Evolutionary conservation across 1,284 basidiomycete genomes (phyloP), one percentile per base, ranked within the genome.

Genomic region (Cystobasidium slooffiae): DNA sequence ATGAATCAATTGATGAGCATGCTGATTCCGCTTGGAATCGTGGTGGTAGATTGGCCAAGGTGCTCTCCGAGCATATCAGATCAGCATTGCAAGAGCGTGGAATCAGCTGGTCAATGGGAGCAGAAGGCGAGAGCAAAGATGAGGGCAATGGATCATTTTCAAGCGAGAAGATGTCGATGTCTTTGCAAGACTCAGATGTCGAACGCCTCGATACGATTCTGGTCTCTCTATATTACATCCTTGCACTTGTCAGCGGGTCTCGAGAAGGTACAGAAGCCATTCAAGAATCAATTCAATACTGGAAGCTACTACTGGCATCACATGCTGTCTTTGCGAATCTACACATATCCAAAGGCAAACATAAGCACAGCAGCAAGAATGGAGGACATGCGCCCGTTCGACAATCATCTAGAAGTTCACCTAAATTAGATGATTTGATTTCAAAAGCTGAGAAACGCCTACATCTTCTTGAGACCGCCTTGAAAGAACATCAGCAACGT

Each of bases 371-470:
- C 7, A 41, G 14, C 4, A 59, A n/a, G 56, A 59, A 18, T 41
- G 56, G 56, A 16, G 39, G 56, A n/a, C 39, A 2, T 31, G 31
- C 44, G 3, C 61, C 61, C 14, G 47, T 12, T 10, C 39, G 44
- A 20, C 46, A 46, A 63, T 47, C 31, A 24, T 63, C 61, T 0
- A 64, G 77, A 59, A 76, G 77, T 5, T 77, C 75, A 49, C 76
- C 75, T 43, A 76, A 77, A 41, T 75, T 67, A 3, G 77, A 79
- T 44, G 77, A 78, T 58, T 53, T 79, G 7, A 75, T 78, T 7
- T 51, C 24, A 18, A 69, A 77, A 51, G 78, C 78, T 1, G 62
- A 66, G 51, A 64, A 65, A 22, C 65, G 78, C 7, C 51, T 79
- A 68, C 8, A 58, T 52, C 31, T 43, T 75, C 7, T 16, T 76